A percentile compares a stretch with the other conserved stretches of the same genome.
Conservation (phyloP, 2,329 filamentous ascomycete genomes). For the Paraphaeosphaeria sporulosa region DNA sequence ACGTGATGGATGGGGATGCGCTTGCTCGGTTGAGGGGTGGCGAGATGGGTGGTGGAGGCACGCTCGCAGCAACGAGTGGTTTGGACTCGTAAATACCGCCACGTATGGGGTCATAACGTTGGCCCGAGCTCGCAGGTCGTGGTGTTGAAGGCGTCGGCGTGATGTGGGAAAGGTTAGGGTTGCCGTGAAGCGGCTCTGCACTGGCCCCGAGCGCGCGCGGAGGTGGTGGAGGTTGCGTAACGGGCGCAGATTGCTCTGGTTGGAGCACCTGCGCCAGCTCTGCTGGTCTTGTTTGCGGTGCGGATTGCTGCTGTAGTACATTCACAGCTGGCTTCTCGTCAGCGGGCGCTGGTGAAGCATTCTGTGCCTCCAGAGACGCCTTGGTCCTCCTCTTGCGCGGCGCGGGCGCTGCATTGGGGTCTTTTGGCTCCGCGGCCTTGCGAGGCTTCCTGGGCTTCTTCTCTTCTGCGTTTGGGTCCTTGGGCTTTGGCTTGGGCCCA, state of each 20-base stretch:
- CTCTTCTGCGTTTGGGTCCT: constrained; percentile 48
- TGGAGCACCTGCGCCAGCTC: constrained; percentile 35
- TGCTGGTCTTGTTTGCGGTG: constrained; percentile 39
- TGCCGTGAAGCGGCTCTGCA: constrained; percentile 47
- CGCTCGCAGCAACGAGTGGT: constrained; percentile 52
- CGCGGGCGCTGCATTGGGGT: constrained; percentile 53
- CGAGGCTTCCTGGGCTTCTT: constrained; percentile 56
- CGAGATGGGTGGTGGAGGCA: constrained; percentile 55
- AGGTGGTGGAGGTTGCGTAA: constrained; percentile 32
- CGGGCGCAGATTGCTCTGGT: constrained; percentile 36
- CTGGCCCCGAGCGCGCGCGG: constrained; percentile 50
- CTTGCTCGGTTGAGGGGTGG: constrained; percentile 74
- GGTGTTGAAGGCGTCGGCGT: constrained; percentile 58
- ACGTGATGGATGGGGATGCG: constrained; percentile 89
- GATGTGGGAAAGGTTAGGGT: constrained; percentile 47
- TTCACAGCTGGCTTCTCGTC: constrained; percentile 37
- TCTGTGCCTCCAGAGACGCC: constrained; percentile 46
- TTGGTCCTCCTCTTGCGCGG: constrained; percentile 60
- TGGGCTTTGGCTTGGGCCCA: constrained; percentile 52
- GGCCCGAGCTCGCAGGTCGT: constrained; percentile 71
- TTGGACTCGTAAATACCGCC: constrained; percentile 61
- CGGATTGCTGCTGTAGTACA: constrained; percentile 31
- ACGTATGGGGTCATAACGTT: constrained; percentile 89
- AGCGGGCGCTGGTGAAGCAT: constrained; percentile 26
- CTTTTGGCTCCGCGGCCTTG: constrained; percentile 57